Base-by-base conservation (phyloP, 495 filamentous ascomycete genomes). In the Rhizodiscina lignyota region DNA sequence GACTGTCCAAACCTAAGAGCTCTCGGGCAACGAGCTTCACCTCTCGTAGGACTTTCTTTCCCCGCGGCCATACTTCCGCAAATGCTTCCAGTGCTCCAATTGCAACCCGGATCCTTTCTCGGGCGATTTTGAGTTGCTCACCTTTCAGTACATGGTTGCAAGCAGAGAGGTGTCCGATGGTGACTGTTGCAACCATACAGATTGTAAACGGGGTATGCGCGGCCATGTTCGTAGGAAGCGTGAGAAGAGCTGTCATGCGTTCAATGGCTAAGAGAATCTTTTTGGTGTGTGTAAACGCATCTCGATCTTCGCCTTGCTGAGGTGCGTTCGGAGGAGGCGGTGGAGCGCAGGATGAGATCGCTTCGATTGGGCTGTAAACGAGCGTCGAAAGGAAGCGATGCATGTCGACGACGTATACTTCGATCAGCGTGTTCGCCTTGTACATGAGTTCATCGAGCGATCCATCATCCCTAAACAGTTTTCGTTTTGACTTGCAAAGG, bases 151-250 rank as follows among this genome's bases (percentile, higher is more conserved):
- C 20, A 16, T 43, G 35, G 11, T 37, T 17, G 36, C 44, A 47
- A 12, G 44, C 44, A 6, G 44, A 42, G 10, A 47, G 44, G 27
- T 47, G 44, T 6, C 35, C 44, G 21, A 47, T 43, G n/a, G 44
- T 47, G 35, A 40, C 42, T 5, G 34, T 40, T 2, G 41, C 21
- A 29, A 43, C 33, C 39, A 43, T 47, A 40, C 44, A 47, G 20
- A 47, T 47, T 26, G 37, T 34, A 30, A 47, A 47, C 12, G 44
- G 44, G 5, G 44, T 47, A 33, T 47, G 44, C 3, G 32, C 37
- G 10, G 26, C 29, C 11, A 43, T 21, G 0, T 32, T 17, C 1
- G 39, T 39, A 10, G 44, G 44, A 10, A 47, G 44, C 2, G 40
- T 42, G 32, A 47, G 44, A 2, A 47, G 31, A n/a, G 27, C 36